These are phyloP conservation scores for Lojkania enalia DNA, from an alignment of 2,329 filamentous ascomycete genomes.

Conservation along the genomic window DNA sequence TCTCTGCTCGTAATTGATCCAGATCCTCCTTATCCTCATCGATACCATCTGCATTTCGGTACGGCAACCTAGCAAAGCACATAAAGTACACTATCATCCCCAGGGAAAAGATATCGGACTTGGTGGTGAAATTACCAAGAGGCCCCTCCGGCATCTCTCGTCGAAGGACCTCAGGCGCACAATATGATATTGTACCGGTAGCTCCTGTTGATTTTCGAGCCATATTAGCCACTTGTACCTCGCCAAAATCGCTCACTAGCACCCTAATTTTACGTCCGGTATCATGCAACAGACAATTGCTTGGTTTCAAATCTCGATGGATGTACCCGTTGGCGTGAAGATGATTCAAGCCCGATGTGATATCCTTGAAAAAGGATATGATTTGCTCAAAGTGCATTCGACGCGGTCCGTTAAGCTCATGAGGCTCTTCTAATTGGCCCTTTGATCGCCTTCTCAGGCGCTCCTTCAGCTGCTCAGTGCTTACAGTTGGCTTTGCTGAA, in stretches of 20 bases:
- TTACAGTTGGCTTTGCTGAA: conserved; percentile 61
- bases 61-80: conserved; percentile 89
- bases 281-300: conserved; percentile 86
- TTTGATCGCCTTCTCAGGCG: conserved; percentile 81
- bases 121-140: conserved; percentile 92
- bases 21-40: conserved; percentile 93
- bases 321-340: conserved; percentile 92
- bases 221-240: conserved; percentile 84
- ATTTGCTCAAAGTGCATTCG: conserved; percentile 83
- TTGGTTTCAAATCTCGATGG: conserved; percentile 93
- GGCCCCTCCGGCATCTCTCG: conserved; percentile 65
- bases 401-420: conserved; percentile 56
- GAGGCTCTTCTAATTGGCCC: conserved; percentile 68
- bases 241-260: conserved; percentile 95
- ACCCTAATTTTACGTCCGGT: conserved; percentile 73
- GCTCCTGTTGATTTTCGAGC: conserved; percentile 87
- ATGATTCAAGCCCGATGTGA: conserved; percentile 88
- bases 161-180: conserved; percentile 87
- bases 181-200: conserved; percentile 96
- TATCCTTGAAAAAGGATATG: conserved; percentile 94
- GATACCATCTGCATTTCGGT: conserved; percentile 77
- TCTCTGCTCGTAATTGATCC: conserved; percentile 81
- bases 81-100: conserved; percentile 99
- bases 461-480: conserved; percentile 86
- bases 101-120: conserved; percentile 96